These are phyloP conservation scores for Stipa capillata DNA, from an alignment of 176 grass and related monocot species.

Conservation along the genomic window DNA sequence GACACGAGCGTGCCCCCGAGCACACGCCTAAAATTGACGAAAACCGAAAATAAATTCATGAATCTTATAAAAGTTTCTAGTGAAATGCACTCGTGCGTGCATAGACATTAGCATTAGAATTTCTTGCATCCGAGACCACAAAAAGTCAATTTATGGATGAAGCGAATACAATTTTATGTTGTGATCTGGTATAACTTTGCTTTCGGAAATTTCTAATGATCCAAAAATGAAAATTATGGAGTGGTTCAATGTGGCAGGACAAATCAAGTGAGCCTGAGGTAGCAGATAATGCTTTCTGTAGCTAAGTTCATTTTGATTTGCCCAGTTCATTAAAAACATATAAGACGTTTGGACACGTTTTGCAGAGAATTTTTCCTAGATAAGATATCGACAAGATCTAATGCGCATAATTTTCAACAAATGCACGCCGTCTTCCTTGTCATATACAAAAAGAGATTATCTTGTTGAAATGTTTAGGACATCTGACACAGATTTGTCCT, in stretches of 20 bases:
- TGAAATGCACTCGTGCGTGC: no score
- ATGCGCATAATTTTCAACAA: background rate
- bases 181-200: background rate
- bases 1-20: no score
- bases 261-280: background rate
- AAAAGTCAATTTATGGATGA: no score
- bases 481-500: background rate
- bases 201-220: background rate
- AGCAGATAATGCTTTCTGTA: background rate
- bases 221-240: background rate
- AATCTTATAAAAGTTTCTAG: no score
- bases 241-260: background rate
- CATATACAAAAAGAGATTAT: background rate
- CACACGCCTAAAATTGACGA: no score
- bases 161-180: no score
- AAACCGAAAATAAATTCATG: no score
- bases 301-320: background rate
- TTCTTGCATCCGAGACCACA: no score
- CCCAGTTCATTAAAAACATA: background rate
- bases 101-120: no score
- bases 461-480: background rate
- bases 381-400: background rate
- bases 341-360: slow-evolving; percentile 16
- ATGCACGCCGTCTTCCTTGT: background rate
- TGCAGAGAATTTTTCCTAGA: background rate